A percentile compares a stretch with the other conserved stretches of the same genome.
Evolutionary conservation across 73 alveolate genomes (phyloP).

Genomic region (Effrenium voratum): DNA sequence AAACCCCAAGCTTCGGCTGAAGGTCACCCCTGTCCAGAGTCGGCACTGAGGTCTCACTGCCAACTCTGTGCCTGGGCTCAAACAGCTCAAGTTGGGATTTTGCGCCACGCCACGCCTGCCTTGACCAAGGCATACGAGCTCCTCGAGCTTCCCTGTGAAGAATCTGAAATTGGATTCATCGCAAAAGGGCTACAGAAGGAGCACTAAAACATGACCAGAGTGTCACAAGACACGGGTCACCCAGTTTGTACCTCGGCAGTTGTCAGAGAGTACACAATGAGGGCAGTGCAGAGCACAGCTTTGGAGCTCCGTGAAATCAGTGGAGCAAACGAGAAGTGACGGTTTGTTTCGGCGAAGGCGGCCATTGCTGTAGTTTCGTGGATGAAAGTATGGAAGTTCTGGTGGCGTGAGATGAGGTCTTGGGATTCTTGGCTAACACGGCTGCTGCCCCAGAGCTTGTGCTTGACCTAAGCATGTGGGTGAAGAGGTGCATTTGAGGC

Average conservation of each 20-base stretch:
- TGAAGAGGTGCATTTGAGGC: neutral
- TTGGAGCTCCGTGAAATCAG: too few species aligned
- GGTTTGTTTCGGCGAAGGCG: too few species aligned
- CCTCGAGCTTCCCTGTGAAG: slow-evolving; percentile 34
- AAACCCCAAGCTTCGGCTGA: neutral
- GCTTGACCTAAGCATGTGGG: neutral
- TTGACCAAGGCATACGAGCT: slow-evolving; percentile 11
- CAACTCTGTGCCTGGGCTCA: slow-evolving; percentile 23
- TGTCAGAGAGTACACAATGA: too few species aligned
- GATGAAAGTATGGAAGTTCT: too few species aligned
- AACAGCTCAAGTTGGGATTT: neutral
- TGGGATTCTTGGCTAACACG: slow-evolving; percentile 43
- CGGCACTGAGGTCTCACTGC: slow-evolving; percentile 46
- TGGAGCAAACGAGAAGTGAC: too few species aligned
- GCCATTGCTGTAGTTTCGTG: too few species aligned
- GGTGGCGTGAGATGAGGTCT: too few species aligned
- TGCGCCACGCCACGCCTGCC: neutral
- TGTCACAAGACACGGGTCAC: too few species aligned
- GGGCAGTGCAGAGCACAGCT: too few species aligned
- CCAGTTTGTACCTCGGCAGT: too few species aligned
- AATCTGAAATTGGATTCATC: slow-evolving; percentile 74
- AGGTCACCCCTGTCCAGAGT: neutral
- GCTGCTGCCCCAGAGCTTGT: neutral
- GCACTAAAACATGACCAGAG: neutral
- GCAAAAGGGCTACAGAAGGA: slow-evolving; percentile 42